These are phyloP conservation scores for Ceratocystis papillata DNA, from an alignment of 2,329 filamentous ascomycete genomes.

Conservation along the genomic window DNA sequence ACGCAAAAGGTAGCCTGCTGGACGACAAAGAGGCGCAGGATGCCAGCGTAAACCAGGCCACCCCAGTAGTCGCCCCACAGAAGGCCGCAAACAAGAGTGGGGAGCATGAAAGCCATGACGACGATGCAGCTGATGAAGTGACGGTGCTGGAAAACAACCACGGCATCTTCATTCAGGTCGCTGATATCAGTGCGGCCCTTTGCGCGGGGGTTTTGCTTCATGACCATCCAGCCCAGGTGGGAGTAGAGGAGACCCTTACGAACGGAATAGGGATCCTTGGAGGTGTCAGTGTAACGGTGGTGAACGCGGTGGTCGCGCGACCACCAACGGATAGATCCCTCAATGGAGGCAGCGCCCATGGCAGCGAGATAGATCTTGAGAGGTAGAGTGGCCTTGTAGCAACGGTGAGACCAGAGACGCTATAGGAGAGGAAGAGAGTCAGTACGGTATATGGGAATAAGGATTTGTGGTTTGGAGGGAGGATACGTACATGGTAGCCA, in stretches of 20 bases:
- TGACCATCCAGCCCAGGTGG: constrained; percentile 74
- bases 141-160: constrained; percentile 80
- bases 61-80: constrained; percentile 73
- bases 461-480: not conserved
- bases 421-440: constrained; percentile 32
- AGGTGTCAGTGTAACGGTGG: constrained; percentile 85
- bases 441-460: not conserved
- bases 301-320: constrained; percentile 76
- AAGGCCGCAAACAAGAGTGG: constrained; percentile 62
- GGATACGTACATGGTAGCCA: constrained; percentile 35
- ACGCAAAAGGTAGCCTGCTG: constrained; percentile 90
- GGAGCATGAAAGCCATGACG: constrained; percentile 66
- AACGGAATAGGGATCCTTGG: constrained; percentile 85
- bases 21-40: constrained; percentile 78
- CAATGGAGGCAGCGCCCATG: constrained; percentile 69
- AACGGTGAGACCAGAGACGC: constrained; percentile 75
- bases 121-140: constrained; percentile 74
- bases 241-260: constrained; percentile 79
- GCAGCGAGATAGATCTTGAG: constrained; percentile 74
- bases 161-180: constrained; percentile 73
- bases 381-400: constrained; percentile 65
- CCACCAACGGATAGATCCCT: constrained; percentile 86
- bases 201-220: constrained; percentile 86
- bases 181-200: constrained; percentile 81
- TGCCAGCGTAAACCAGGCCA: constrained; percentile 74